Conservation (phyloP, 768 basidiomycete species). For the Naematelia aurantialba region DNA sequence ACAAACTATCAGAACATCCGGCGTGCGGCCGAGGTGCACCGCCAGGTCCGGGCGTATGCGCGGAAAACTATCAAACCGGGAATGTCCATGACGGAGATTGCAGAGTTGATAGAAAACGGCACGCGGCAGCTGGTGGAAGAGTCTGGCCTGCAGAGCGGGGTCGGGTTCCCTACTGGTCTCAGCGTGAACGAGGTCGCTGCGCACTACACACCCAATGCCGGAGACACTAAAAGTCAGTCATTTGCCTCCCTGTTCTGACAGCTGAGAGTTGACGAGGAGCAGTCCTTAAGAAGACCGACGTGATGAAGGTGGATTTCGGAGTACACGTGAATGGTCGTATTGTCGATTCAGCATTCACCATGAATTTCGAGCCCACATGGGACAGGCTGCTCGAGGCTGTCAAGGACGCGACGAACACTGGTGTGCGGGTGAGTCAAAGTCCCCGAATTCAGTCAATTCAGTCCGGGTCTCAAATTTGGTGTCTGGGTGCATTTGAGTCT, state of each 20-base stretch:
- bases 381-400: slow-evolving; percentile 85
- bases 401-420: slow-evolving; percentile 88
- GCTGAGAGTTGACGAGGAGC: slow-evolving; percentile 20
- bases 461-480: too few relatives aligned
- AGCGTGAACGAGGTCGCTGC: slow-evolving; percentile 93
- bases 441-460: background rate
- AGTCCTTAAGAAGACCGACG: slow-evolving; percentile 80
- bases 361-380: slow-evolving; percentile 81
- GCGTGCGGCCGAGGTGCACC: slow-evolving; percentile 90
- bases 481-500: background rate
- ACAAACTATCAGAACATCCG: slow-evolving; percentile 85
- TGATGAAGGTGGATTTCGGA: slow-evolving; percentile 95
- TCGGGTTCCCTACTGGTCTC: slow-evolving; percentile 95
- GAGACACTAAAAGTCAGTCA: slow-evolving; percentile 71
- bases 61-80: slow-evolving; percentile 82
- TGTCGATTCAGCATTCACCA: slow-evolving; percentile 90
- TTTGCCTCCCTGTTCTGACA: background rate
- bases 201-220: slow-evolving; percentile 92
- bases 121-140: slow-evolving; percentile 89
- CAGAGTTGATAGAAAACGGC: slow-evolving; percentile 85
- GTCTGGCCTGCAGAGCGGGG: slow-evolving; percentile 65
- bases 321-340: slow-evolving; percentile 97
- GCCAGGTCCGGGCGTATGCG: slow-evolving; percentile 80
- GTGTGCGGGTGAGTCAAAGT: slow-evolving; percentile 70
- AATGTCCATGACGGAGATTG: slow-evolving; percentile 91